Base-by-base conservation (phyloP, 345 rosid species). In the Bruguiera parviflora region DNA sequence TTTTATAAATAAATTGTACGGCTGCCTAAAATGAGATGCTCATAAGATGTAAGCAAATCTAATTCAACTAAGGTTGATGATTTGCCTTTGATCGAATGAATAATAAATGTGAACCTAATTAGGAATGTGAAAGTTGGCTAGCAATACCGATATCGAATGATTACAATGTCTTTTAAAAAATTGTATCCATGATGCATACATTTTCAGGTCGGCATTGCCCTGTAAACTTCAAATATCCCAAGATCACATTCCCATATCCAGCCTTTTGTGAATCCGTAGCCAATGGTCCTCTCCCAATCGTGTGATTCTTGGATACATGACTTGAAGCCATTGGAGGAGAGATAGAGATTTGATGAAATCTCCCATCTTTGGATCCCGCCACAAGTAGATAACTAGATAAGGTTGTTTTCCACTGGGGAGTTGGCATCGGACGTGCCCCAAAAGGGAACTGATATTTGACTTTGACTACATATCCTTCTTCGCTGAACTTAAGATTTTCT, bases 321-420 rank as follows among this genome's bases (percentile, higher is more conserved):
- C 55, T 60, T 46, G 32, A 53, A 61, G 37, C 22, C 22, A 11
- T 46, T 63, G 22, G 27, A 5, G 31, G 22, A 29, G 72, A 58
- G 67, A 56, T 16, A 13, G 57, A 59, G 53, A 67, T 58, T 51
- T 61, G 65, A 31, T 65, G 73, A 72, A 55, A 76, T 76, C 70
- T 47, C 24, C n/a, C 67, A 31, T 69, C 66, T 53, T 67, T 58
- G 55, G 59, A 76, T 64, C 59, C 77, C 61, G 70, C 75, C 66
- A 67, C 75, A 64, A 68, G 61, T n/a, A 52, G 75, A 79, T 79
- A 75, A 73, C 58, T 55, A 74, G 84, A 81, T 84, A 82, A 82
- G 84, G 72, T 69, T 75, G 83, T 55, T 71, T 62, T 63, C 60
- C 65, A 49, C 35, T 13, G 9, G 4, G 6, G 24, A 53, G 24